phyloP scores from a whole-genome alignment of 208 protist species.

The Phytomonas serpens region DNA sequence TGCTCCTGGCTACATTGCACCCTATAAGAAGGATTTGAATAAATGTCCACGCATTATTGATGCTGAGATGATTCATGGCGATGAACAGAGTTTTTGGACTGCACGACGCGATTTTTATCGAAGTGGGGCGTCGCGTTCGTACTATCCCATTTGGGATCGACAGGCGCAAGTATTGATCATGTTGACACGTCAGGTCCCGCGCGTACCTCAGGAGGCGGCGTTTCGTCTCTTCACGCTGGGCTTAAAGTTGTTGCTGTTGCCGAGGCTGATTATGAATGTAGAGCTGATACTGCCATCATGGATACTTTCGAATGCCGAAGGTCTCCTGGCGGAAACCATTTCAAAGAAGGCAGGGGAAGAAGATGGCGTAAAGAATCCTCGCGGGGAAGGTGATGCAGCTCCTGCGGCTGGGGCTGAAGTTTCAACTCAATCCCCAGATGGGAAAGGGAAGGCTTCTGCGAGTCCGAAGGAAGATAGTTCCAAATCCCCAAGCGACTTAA shows the following conservation, averaged over 20 bases:
- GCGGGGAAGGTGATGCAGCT: background rate
- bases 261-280: conserved; percentile 32
- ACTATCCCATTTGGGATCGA: conserved; percentile 71
- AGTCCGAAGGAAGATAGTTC: background rate
- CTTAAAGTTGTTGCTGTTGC: conserved; percentile 67
- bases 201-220: conserved; percentile 71
- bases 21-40: conserved; percentile 23
- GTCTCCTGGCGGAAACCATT: conserved; percentile 26
- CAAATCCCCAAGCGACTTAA: background rate
- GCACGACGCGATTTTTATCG: conserved; percentile 63
- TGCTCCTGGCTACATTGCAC: conserved; percentile 29
- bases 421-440: background rate
- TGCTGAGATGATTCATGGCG: conserved; percentile 68
- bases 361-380: background rate
- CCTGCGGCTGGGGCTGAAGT: background rate
- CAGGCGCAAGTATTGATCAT: conserved; percentile 70
- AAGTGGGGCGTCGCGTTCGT: conserved; percentile 19
- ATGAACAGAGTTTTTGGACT: conserved; percentile 74
- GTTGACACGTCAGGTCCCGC: conserved; percentile 58
- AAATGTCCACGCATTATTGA: conserved; percentile 67
- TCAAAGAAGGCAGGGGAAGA: conserved; percentile 16
- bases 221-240: conserved; percentile 76
- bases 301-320: conserved; percentile 53
- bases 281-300: conserved; percentile 62
- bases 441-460: background rate